Evolutionary conservation across 805 yeast species (phyloP), one percentile per base, ranked within the genome.

Genomic region (Diddensiella transvaalensis): DNA sequence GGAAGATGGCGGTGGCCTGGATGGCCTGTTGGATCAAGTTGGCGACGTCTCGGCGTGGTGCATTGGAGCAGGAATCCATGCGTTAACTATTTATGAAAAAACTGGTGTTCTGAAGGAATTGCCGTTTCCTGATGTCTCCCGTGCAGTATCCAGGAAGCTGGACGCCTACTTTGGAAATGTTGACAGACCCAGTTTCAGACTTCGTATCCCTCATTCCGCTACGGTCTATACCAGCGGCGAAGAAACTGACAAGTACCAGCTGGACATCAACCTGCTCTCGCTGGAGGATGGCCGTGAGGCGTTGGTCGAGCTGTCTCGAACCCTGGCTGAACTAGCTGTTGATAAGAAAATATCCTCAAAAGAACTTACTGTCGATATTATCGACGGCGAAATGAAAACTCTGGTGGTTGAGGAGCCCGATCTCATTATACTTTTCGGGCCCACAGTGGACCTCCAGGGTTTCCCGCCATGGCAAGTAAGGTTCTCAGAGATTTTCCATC

Each of bases 401-500:
- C 71, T 88, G 46, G 93, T 89, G 13, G 93, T 96, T 1, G 75
- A 74, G n/a, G 99, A 93, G 64, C 98, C 99, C 0, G 99, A 93
- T 63, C 74, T 93, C 54, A 71, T 93, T 42, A 72, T 93, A 24
- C 69, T 86, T 46, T 93, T 91, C 64, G 88, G 88, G 18, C 96
- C 97, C n/a, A 73, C 75, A 10, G 72, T 93, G 54, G 95, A 89
- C 63, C 75, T 93, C 43, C 95, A 89, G 66, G 97, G 96, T 15
- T 93, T 83, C 65, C 98, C 98, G 18, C 99, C 99, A 23, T 93
- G 99, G 99, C 98, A 91, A 62, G 79, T 88, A 30, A 78, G 99
- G 53, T 76, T 95, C 46, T 79, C 89, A 4, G 99, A 93, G 63
- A 80, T 93, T 60, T 90, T 83, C 68, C 86, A 95, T 87, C 91